Percentiles rank a stretch among this genome's conserved stretches.
phyloP scores from a whole-genome alignment of 768 basidiomycete species.

The Mycena rebaudengoi region DNA sequence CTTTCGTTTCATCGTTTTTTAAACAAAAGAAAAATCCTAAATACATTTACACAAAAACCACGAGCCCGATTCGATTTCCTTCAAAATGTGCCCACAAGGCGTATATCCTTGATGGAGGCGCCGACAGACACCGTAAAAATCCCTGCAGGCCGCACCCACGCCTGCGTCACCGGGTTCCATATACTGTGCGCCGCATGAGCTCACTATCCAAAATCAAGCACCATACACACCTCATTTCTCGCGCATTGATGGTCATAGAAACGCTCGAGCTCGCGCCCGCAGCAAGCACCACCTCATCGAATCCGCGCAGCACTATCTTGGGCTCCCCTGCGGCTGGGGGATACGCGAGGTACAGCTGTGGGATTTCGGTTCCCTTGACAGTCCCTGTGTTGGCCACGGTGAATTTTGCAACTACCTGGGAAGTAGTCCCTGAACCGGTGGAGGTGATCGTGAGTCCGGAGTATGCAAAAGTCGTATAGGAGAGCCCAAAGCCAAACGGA shows the following conservation, averaged over 20 bases:
- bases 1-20: too few relatives aligned
- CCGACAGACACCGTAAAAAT: constrained; percentile 61
- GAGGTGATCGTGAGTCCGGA: constrained; percentile 53
- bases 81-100: constrained; percentile 44
- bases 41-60: too few relatives aligned
- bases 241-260: constrained; percentile 43
- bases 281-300: constrained; percentile 52
- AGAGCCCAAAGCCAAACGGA: constrained; percentile 77
- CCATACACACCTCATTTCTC: constrained; percentile 54
- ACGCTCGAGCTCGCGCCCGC: constrained; percentile 45
- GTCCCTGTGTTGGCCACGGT: constrained; percentile 55
- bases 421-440: constrained; percentile 41
- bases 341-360: constrained; percentile 61
- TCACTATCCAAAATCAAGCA: constrained; percentile 49
- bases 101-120: constrained; percentile 56
- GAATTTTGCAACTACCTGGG: too few relatives aligned
- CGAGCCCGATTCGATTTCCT: too few relatives aligned
- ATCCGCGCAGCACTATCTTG: constrained; percentile 57
- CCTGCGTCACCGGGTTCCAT: too few relatives aligned
- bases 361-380: constrained; percentile 57
- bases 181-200: constrained; percentile 52
- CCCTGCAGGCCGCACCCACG: constrained; percentile 59
- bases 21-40: too few relatives aligned
- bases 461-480: constrained; percentile 76
- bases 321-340: constrained; percentile 57